Evolutionary conservation across 805 yeast genomes (phyloP), one percentile per base, ranked within the genome.

Genomic region (Candida orba): DNA sequence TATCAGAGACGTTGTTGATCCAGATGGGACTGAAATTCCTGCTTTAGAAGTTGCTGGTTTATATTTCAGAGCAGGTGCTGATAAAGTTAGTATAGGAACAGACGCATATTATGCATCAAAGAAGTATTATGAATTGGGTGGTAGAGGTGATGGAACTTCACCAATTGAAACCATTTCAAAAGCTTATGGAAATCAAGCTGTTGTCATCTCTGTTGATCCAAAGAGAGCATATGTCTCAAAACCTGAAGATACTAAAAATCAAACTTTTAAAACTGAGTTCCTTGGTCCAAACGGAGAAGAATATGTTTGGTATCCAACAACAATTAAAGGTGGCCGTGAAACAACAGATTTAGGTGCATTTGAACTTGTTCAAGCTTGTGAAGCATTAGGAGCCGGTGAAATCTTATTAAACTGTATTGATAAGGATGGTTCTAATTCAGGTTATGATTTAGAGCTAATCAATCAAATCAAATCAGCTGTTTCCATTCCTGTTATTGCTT

Each of bases 171-270:
- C 95, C 0, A 93, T 93, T 24, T 87, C 97, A 1, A 74, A 76
- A 34, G 85, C 95, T 0, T 93, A 91, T 63, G 99, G 99, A 44
- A 84, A 78, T 18, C 99, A 93, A 65, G 99, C 99, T 0, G 99
- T 93, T 7, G 98, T 93, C 6, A 90, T 93, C 13, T 90, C 97
- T 0, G 95, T 93, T n/a, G 99, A 93, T 63, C 99, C 99, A 32
- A 93, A 86, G 57, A 75, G 96, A 50, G 83, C 76, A 20, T 93
- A 87, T 57, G 81, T 91, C 3, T n/a, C 55, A 7, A 66, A 71
- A 15, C 93, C 95, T 4, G 43, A 58, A 2, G 78, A 73, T 17
- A 79, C 85, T 12, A 65, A 65, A 17, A 86, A 84, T 69, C 72
- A 77, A 51, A 72, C 82, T 1, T 73, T 90, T 40, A 67, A 78